Evolutionary conservation across 2,329 filamentous ascomycete genomes (phyloP), one percentile per base, ranked within the genome.

Genomic region (Seiridium cupressi): DNA sequence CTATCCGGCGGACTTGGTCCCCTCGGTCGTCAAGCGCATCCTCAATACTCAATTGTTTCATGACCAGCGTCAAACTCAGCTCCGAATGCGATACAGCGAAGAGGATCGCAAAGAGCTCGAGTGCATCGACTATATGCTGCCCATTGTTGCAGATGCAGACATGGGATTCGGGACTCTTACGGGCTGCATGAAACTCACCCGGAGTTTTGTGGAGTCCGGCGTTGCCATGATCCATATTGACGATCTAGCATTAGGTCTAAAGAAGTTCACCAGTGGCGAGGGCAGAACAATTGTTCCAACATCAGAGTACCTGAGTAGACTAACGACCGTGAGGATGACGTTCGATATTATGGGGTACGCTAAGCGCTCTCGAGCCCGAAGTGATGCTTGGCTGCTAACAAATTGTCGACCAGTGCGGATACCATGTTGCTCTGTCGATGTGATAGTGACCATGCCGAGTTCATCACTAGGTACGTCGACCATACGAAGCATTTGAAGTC

Each of bases 171-270:
- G 76, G 4, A 71, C 69, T 10, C 61, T 78, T 46, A 78, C 76
- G 0, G 71, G 69, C 1, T 73, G 72, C 3, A 73, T 77, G 67
- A 78, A 79, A 66, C 70, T 77, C 68, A 71, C 73, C 5, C 65
- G 69, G 31, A 67, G 70, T 18, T 77, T 79, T 59, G 75, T 77
- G 10, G 76, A 77, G 49, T 68, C 72, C 9, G 76, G 76, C 3
- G 76, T 76, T 1, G 76, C 76, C 5, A 77, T 77, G 72, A 75
- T 78, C 49, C 76, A 78, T 55, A 68, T 79, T 5, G 76, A 79
- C 58, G 76, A 78, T 59, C 63, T 78, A 36, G 76, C 76, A 0
- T 74, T 77, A 18, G 76, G 76, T 5, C 69, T 77, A 64, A 78
- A 78, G 66, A 78, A 78, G 63, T 79, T 78, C 53, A 78, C 76